A percentile compares a stretch with the other conserved stretches of the same genome.
Evolutionary conservation across 2,329 filamentous ascomycete species (phyloP).

Genomic region (Elsinoe australis): DNA sequence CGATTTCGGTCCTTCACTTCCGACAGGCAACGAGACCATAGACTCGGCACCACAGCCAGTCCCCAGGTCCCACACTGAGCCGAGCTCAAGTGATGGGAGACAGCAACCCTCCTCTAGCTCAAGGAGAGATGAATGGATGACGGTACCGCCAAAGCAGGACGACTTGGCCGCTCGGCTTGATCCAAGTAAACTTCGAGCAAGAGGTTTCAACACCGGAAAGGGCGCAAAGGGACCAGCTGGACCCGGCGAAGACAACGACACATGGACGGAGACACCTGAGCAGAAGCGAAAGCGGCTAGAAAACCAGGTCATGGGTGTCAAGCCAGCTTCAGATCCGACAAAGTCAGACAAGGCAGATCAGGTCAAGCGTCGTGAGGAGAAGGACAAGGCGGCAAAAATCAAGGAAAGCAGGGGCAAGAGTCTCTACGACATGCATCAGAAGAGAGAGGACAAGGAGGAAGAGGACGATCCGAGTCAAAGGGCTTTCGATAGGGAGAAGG

Average conservation of each 20-base stretch:
- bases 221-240: constrained; percentile 40
- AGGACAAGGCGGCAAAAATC: constrained; percentile 44
- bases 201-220: constrained; percentile 72
- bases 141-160: constrained; percentile 43
- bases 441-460: constrained; percentile 52
- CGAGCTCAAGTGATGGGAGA: too few species aligned
- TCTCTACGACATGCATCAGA: constrained; percentile 41
- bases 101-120: constrained; percentile 27
- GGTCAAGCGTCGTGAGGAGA: constrained; percentile 30
- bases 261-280: constrained; percentile 90
- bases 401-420: constrained; percentile 35
- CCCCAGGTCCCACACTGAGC: too few species aligned
- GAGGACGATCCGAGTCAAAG: constrained; percentile 81
- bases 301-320: constrained; percentile 72
- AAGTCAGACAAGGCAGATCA: constrained; percentile 13
- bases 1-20: constrained; percentile 41
- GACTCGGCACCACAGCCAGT: background rate
- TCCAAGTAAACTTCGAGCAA: constrained; percentile 72
- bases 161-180: constrained; percentile 57
- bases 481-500: constrained; percentile 86
- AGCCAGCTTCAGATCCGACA: constrained; percentile 28
- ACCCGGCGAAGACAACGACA: constrained; percentile 40
- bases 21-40: constrained; percentile 23
- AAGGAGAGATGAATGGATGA: constrained; percentile 65
- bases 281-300: constrained; percentile 74